Conservation (phyloP, 192 early-diverging fungal genomes). For the Rhizophagus sp. region DNA sequence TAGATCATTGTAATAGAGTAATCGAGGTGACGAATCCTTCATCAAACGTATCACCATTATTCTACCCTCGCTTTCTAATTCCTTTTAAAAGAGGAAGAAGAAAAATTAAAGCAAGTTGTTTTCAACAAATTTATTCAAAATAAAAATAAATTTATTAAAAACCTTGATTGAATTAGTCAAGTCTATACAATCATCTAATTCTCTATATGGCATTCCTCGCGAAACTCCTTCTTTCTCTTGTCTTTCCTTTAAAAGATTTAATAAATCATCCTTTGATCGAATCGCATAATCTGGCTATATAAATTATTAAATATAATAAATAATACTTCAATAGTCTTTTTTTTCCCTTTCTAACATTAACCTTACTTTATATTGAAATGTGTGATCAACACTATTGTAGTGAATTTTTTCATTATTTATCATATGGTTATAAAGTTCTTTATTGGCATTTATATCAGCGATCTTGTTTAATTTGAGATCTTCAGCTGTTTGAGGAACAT, state of each 20-base stretch:
- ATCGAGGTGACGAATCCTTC: slow-evolving; percentile 64
- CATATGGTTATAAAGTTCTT: slow-evolving; percentile 56
- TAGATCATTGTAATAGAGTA: slow-evolving; percentile 69
- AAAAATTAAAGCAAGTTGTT: background rate
- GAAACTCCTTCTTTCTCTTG: slow-evolving; percentile 55
- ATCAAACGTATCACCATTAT: slow-evolving; percentile 64
- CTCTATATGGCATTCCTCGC: slow-evolving; percentile 74
- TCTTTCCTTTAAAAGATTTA: slow-evolving; percentile 58
- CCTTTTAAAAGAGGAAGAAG: slow-evolving; percentile 33
- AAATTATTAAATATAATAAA: slow-evolving; percentile 2
- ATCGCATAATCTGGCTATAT: slow-evolving; percentile 69
- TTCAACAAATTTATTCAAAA: background rate
- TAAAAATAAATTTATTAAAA: background rate
- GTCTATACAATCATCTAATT: slow-evolving; percentile 72
- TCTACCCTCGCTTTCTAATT: slow-evolving; percentile 52
- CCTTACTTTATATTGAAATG: slow-evolving; percentile 70
- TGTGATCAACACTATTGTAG: slow-evolving; percentile 53
- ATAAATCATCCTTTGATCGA: slow-evolving; percentile 68
- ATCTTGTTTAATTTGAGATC: slow-evolving; percentile 57
- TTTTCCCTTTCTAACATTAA: background rate
- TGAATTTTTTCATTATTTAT: slow-evolving; percentile 65
- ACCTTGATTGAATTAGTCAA: slow-evolving; percentile 42
- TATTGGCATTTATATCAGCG: slow-evolving; percentile 54
- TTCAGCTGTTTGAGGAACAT: slow-evolving; percentile 60
- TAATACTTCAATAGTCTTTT: background rate